A percentile compares a stretch with the other conserved stretches of the same genome.
phyloP scores from a whole-genome alignment of 441 rosid genomes.

The Populus trichocarpa region DNA sequence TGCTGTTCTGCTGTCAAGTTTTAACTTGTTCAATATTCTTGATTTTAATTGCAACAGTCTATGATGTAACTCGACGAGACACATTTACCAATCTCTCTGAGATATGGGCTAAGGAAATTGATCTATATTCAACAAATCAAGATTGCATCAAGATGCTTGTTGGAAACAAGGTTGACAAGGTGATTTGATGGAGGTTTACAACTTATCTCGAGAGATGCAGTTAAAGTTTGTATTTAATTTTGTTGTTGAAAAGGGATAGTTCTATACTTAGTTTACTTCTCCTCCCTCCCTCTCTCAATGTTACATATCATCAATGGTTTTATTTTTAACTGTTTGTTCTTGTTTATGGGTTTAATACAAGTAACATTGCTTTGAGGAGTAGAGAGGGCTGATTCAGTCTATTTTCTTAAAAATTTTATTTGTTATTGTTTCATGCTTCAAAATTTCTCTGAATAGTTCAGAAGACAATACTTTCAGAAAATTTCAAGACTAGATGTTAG shows the following conservation, averaged over 20 bases:
- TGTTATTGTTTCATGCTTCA: background rate
- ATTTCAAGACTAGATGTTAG: background rate
- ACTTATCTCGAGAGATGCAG: background rate
- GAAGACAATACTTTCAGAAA: background rate
- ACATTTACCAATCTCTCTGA: conserved; percentile 49
- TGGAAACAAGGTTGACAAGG: conserved; percentile 60
- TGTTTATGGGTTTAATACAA: background rate
- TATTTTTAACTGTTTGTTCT: background rate
- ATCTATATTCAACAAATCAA: conserved; percentile 48
- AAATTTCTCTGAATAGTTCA: background rate
- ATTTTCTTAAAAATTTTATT: no score
- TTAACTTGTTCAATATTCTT: background rate
- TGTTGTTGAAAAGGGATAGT: background rate
- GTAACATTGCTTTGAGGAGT: background rate
- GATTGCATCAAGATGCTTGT: conserved; percentile 61
- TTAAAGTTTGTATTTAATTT: background rate
- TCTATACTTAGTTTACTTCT: background rate
- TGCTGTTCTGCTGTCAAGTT: background rate
- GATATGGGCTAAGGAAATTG: conserved; percentile 54
- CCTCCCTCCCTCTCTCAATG: background rate
- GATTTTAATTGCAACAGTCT: conserved; percentile 16
- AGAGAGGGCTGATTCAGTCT: background rate
- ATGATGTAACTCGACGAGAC: conserved; percentile 50
- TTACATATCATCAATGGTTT: background rate
- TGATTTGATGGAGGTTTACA: conserved; percentile 3